Base-by-base conservation (phyloP, 805 yeast species). In the Ogataea pignaliae region DNA sequence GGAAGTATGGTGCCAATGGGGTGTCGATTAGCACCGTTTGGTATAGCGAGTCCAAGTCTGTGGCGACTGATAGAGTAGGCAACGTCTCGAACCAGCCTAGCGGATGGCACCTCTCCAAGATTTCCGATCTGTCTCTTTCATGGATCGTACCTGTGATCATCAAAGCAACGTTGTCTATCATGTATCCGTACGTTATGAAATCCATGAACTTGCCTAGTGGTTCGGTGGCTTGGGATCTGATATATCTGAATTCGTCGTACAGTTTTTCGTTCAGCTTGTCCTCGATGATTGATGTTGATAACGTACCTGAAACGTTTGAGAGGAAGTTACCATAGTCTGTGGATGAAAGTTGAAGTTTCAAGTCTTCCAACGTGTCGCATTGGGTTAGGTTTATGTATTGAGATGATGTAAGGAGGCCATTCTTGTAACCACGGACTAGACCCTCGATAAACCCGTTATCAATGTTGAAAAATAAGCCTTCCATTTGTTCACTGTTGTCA, bases 81-180 rank as follows among this genome's bases (percentile, higher is more conserved):
- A 93, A 78, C 8, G 98, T 91, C 56, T 93, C 99, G 60, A 93
- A 93, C 97, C 97, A 90, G 37, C 99, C 99, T 55, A 93, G 73
- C 0, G 99, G 99, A 63, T 93, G 96, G 64, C 97, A 89, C 62
- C 97, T 82, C 46, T 81, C 81, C 58, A 93, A 75, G 41, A 95
- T 84, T 60, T 93, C 99, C 35, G 80, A 68, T 59, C 87, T 81
- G 66, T 95, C 97, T 59, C 98, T 78, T 60, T 90, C 95, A 63
- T 93, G 99, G 48, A 93, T 78, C 0, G 99, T 89, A 17, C 99
- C 99, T 1, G 97, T 90, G 60, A 93, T 91, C 85, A 93, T 85
- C 59, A 93, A 73, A 18, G 93, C 87, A 34, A 93, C 96, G 65
- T 93, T 93, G 69, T 93, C 99, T 60, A 93, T 95, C 99, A 93